Conservation (phyloP, 2,329 filamentous ascomycete species). For the Boeremia lycopersici region DNA sequence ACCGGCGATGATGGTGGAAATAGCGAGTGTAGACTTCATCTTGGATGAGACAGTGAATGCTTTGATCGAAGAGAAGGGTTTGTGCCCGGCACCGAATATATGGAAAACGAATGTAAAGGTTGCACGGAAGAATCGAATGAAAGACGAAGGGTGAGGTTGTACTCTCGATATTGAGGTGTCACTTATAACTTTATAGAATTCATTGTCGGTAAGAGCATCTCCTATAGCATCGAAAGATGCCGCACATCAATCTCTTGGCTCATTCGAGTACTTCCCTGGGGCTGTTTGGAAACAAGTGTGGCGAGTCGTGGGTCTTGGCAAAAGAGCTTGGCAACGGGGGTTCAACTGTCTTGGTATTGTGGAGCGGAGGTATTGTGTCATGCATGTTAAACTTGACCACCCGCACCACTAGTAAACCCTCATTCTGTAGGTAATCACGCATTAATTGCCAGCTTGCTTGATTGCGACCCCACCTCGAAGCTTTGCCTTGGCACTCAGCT, state of each 20-base stretch:
- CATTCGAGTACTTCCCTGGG: slow-evolving; percentile 1
- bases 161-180: not conserved
- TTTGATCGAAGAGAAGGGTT: not conserved
- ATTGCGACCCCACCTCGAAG: not conserved
- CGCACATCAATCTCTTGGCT: slow-evolving; percentile 3
- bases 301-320: slow-evolving; percentile 1
- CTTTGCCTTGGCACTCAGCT: no score
- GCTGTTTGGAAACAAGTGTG: slow-evolving; percentile 13
- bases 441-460: no score
- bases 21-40: slow-evolving; percentile 29
- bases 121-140: not conserved
- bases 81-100: slow-evolving; percentile 14
- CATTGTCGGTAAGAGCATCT: not conserved
- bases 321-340: slow-evolving; percentile 3
- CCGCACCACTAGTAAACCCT: not conserved
- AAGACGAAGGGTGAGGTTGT: not conserved
- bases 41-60: not conserved
- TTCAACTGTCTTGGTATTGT: not conserved
- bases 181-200: not conserved
- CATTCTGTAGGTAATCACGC: no score
- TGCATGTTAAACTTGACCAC: not conserved
- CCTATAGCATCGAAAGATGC: not conserved
- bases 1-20: slow-evolving; percentile 25
- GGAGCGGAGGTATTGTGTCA: slow-evolving; percentile 1
- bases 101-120: slow-evolving; percentile 1